Conservation (phyloP, 805 yeast genomes). For the Metschnikowia lochheadii region DNA sequence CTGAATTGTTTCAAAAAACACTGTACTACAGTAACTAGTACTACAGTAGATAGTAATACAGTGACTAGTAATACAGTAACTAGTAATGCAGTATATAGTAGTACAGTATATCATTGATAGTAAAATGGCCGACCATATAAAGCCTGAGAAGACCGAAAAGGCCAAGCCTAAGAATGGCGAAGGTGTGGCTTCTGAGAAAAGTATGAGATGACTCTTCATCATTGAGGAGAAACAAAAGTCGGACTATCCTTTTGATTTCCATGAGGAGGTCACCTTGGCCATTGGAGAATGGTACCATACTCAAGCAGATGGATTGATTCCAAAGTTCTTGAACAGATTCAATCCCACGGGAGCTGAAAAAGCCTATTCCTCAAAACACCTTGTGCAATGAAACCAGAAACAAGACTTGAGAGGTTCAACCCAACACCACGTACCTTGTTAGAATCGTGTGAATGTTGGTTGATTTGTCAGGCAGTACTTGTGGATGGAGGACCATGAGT, state of each 20-base stretch:
- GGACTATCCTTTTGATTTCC: conserved; percentile 67
- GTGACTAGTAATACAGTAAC: no score
- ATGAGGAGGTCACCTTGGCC: conserved; percentile 68
- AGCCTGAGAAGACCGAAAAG: no score
- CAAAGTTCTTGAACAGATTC: conserved; percentile 58
- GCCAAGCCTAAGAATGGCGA: no score
- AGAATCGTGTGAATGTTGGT: conserved; percentile 82
- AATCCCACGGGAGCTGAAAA: conserved; percentile 99
- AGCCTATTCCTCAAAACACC: conserved; percentile 84
- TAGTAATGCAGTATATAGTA: no score
- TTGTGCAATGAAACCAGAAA: conserved; percentile 80
- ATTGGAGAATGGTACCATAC: conserved; percentile 89
- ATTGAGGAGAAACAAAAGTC: conserved; percentile 52
- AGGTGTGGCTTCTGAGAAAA: no score
- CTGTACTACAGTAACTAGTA: no score
- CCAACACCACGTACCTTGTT: conserved; percentile 78
- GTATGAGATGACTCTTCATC: conserved; percentile 76
- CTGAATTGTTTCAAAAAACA: no score
- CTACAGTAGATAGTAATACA: no score
- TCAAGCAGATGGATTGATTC: conserved; percentile 45
- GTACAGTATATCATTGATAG: no score
- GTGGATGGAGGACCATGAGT: conserved; percentile 81
- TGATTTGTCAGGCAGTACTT: conserved; percentile 89
- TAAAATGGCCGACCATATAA: no score
- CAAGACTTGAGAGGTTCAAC: conserved; percentile 73